Evolutionary conservation across 768 basidiomycete genomes (phyloP), one percentile per base, ranked within the genome.

Genomic region (Calocybe cyanea): DNA sequence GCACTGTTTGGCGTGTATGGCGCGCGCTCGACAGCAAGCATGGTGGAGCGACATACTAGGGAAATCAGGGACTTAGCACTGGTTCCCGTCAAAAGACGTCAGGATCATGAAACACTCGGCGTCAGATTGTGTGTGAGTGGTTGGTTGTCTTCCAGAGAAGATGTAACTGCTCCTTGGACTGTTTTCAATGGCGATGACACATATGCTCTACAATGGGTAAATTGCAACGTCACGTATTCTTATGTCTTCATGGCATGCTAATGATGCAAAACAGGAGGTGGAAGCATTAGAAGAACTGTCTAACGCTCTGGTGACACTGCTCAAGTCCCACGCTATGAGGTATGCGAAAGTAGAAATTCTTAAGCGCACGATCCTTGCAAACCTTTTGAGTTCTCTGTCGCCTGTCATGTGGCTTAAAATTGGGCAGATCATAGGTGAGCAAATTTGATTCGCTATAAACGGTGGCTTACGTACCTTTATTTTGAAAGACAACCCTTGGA

Each of bases 1-100:
- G 70, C 77, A 13, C 59, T 81, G 1, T 81, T 81, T 56, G 79
- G 79, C 1, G 76, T 63, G 2, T 81, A 81, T 50, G 78, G 78
- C 3, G 78, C 77, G 4, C 66, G 60, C 18, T 67, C 69, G 20
- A 73, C 72, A 1, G 74, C 73, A 1, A 61, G 57, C 8, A 78
- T 77, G 70, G 69, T 79, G 13, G 64, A 65, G 42, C 63, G 72
- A 20, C 77, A 78, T 54, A 78, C 73, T 17, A 56, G 71, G 41
- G 78, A 78, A 51, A 69, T 80, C 10, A 63, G 64, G n/a, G 78
- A 81, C 57, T 59, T 80, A 21, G 73, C 72, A 5, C 63, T 80
- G n/a, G 50, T 75, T 4, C 76, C 75, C 9, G 73, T 79, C 2
- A 54, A 59, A 34, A 55, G 56, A 35, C 58, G 60, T 20, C 61